Base-by-base conservation (phyloP, 345 rosid species). In the Aethionema arabicum region DNA sequence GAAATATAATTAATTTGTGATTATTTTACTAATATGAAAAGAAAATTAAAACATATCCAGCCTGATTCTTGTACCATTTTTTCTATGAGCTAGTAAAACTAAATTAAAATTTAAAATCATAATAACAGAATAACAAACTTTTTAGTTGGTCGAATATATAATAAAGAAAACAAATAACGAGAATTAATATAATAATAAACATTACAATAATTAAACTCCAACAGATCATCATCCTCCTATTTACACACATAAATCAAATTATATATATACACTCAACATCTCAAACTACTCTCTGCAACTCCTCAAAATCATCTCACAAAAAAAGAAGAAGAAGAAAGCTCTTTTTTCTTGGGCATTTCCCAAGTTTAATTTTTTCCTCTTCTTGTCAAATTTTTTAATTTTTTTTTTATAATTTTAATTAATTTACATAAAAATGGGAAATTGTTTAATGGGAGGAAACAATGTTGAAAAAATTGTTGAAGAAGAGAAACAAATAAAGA, bases 261-360 rank as follows among this genome's bases (percentile, higher is more conserved):
- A 38, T 70, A 70, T 63, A 71, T 63, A 71, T 42, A 1, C 3
- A 50, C 55, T 52, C 56, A 44, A 57, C 33, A 52, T 33, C 50
- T 35, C 44, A 42, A 62, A 44, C 49, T 48, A 50, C 61, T 66
- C 64, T 65, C 56, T 60, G 59, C 72, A 73, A 64, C 61, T 56
- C 59, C 11, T 15, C 31, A 42, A 57, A 38, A 59, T 31, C 41
- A 61, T 49, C 66, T 12, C 61, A 30, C 61, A 37, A 8, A 38
- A 37, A 59, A 72, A 58, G 56, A 58, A 59, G 66, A 45, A 72
- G 50, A 59, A 52, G 65, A 38, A 15, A 11, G n/a, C 5, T 63
- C 58, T 40, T 40, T 70, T 72, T 72, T 71, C 75, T 72, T 65
- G 76, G 75, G 67, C 39, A 52, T 32, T 49, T 59, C 75, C 75